phyloP scores from a whole-genome alignment of 257 asterid genomes.

The Lycium barbarum region DNA sequence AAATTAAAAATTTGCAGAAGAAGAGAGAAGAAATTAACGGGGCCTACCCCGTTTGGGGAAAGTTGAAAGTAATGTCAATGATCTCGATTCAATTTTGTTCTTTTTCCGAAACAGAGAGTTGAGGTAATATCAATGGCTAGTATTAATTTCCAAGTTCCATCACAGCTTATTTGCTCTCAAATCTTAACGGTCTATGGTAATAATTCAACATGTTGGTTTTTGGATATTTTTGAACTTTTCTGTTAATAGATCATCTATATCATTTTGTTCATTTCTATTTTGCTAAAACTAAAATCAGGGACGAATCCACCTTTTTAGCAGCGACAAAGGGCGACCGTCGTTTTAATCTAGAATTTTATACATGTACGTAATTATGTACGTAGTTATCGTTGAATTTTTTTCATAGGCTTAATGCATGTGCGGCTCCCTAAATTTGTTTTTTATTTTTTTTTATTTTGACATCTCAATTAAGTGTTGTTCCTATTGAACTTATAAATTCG shows the following conservation, averaged over 20 bases:
- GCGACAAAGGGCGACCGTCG: background rate
- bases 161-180: background rate
- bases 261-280: background rate
- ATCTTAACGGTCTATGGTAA: background rate
- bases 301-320: background rate
- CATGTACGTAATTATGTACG: background rate
- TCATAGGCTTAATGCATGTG: no score
- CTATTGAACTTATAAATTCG: no score
- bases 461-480: no score
- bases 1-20: background rate
- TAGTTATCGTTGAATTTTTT: background rate
- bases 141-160: background rate
- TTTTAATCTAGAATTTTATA: background rate
- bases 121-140: slow-evolving; percentile 1
- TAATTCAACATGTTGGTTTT: background rate
- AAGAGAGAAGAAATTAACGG: slow-evolving; percentile 25
- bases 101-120: background rate
- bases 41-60: slow-evolving; percentile 22
- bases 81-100: background rate
- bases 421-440: no score
- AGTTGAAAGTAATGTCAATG: slow-evolving; percentile 13
- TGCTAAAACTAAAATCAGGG: background rate
- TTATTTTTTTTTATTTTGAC: no score
- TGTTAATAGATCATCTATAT: background rate
- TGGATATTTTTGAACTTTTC: background rate